Evolutionary conservation across 176 grass and related monocot genomes (phyloP), one percentile per base, ranked within the genome.

Genomic region (Carex myosuroides): DNA sequence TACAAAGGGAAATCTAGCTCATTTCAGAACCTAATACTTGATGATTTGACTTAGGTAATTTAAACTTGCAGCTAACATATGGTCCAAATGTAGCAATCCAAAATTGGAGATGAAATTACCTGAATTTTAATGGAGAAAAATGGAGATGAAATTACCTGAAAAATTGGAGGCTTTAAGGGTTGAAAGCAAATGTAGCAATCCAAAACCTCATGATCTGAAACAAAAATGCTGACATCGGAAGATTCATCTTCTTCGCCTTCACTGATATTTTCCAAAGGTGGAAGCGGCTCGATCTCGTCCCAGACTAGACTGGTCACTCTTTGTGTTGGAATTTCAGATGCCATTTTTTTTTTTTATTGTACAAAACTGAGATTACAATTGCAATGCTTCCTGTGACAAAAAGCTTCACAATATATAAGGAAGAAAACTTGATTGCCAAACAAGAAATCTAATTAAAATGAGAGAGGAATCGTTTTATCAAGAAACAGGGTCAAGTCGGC

Each of bases 161-260:
- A 84, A 73, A 84, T 84, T 32, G 82, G 82, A 52, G 82, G 54
- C 33, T 84, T 83, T 8, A 90, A 77, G 2, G 88, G 88, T 1
- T 81, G 42, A 57, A 1, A 85, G 81, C 88, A 90, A 70, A 90
- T 21, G 26, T 72, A 79, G 74, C 88, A 87, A 79, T 90, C 88
- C 22, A 90, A 55, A 50, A 84, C 81, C 9, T 87, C 88, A 7
- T 84, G 85, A n/a, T 84, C 75, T 37, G 71, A 75, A 30, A 54
- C 46, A 75, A 75, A 6, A 26, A 90, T 64, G 61, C 63, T 88
- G 20, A 85, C 70, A 69, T 82, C 79, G 9, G 79, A 66, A 13
- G 55, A 16, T 66, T 82, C 37, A 17, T 65, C 79, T 30, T 64
- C 32, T 29, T 29, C 29, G 5, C 1, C 44, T 53, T 53, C 41